phyloP scores from a whole-genome alignment of 805 yeast genomes.

The Komagataella populi region DNA sequence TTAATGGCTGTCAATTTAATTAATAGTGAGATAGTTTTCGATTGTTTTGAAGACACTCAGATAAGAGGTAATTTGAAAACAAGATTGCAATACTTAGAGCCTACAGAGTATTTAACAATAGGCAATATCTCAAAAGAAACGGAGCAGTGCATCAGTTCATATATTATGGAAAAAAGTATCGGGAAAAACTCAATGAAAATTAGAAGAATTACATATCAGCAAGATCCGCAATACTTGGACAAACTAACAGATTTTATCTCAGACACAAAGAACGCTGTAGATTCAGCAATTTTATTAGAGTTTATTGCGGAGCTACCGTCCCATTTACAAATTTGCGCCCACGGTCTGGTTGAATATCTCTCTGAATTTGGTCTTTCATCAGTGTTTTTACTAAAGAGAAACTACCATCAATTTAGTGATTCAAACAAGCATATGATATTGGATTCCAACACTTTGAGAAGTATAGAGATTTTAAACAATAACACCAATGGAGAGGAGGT shows the following conservation, averaged over 20 bases:
- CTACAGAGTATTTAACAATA: conserved; percentile 54
- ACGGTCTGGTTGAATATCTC: conserved; percentile 39
- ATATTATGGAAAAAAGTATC: background rate
- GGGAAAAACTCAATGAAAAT: background rate
- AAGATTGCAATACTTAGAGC: conserved; percentile 58
- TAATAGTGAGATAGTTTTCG: conserved; percentile 68
- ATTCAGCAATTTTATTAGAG: background rate
- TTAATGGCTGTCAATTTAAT: conserved; percentile 55
- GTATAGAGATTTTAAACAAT: conserved; percentile 66
- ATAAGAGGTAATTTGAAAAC: conserved; percentile 58
- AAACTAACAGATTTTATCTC: background rate
- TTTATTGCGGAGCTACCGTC: background rate
- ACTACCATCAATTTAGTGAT: conserved; percentile 37
- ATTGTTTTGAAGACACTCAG: conserved; percentile 48
- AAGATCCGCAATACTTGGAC: background rate
- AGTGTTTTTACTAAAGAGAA: conserved; percentile 36
- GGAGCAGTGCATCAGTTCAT: conserved; percentile 2
- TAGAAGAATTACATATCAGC: background rate
- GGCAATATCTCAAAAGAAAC: conserved; percentile 24
- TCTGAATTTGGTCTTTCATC: conserved; percentile 47
- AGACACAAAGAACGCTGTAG: background rate
- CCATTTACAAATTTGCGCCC: conserved; percentile 15
- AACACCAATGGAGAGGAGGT: conserved; percentile 35
- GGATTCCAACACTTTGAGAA: conserved; percentile 51
- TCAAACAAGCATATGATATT: conserved; percentile 37